phyloP scores from a whole-genome alignment of 148 eudicot genomes.

The Persicaria tinctoria region DNA sequence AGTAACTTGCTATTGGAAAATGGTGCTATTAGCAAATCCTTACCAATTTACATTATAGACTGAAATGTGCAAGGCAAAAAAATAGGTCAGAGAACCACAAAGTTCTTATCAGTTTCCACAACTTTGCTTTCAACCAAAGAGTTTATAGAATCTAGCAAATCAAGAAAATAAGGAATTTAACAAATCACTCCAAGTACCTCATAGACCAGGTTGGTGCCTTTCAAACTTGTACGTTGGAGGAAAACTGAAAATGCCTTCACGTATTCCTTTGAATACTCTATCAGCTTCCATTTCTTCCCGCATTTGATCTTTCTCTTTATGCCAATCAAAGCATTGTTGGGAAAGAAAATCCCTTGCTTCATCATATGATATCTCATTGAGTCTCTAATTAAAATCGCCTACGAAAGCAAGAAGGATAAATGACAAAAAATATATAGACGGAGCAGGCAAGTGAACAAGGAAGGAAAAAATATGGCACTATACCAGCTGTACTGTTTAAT shows the following conservation, averaged over 20 bases:
- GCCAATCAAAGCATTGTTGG: conserved; percentile 97
- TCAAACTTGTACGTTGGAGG: conserved; percentile 98
- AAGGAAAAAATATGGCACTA: conserved; percentile 42
- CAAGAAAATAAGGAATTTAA: neutral
- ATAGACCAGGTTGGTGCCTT: conserved; percentile 77
- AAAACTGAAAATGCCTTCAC: conserved; percentile 73
- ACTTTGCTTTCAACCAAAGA: neutral
- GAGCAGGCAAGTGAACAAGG: conserved; percentile 53
- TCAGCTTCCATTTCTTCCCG: conserved; percentile 87
- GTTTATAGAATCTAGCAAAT: neutral
- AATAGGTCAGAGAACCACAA: neutral
- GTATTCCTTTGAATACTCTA: conserved; percentile 95
- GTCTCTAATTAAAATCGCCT: conserved; percentile 94
- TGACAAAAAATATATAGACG: conserved; percentile 36
- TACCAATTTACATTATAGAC: neutral
- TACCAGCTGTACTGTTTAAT: conserved; percentile 61
- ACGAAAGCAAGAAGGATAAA: conserved; percentile 57
- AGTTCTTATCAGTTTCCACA: neutral
- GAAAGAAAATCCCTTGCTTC: conserved; percentile 96
- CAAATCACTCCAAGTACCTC: conserved; percentile 35
- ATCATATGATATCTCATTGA: conserved; percentile 90
- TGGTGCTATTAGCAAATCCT: neutral
- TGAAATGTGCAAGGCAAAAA: neutral
- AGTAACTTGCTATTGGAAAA: neutral
- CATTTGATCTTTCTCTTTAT: conserved; percentile 85